A percentile compares a stretch with the other conserved stretches of the same genome.
Evolutionary conservation across 441 rosid species (phyloP).

Genomic region (Gossypium schwendimanii): DNA sequence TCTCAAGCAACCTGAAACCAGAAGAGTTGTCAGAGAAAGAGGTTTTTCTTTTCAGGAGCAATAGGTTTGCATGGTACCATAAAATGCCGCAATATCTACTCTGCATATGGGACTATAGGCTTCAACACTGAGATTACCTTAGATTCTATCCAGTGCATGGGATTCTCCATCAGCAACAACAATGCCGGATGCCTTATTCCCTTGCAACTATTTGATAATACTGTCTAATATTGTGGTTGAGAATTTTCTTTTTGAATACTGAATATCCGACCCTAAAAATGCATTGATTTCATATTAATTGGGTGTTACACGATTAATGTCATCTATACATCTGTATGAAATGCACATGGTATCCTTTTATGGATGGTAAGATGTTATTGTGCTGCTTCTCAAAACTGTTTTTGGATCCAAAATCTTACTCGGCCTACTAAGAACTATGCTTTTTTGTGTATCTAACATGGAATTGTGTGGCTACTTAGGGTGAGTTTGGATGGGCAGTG

Average conservation of each 20-base stretch:
- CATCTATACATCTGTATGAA: background rate
- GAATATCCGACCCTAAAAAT: background rate
- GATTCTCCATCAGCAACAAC: slow-evolving; percentile 16
- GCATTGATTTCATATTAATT: background rate
- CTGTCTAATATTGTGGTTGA: background rate
- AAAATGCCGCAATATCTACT: background rate
- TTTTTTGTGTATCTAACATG: background rate
- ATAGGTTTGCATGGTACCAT: slow-evolving; percentile 23
- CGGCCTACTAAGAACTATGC: background rate
- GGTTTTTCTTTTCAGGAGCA: slow-evolving; percentile 65
- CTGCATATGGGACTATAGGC: slow-evolving; percentile 2
- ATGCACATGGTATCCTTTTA: background rate
- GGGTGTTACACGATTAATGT: background rate
- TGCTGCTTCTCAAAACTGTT: background rate
- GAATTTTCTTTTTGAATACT: slow-evolving; percentile 9
- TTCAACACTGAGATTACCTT: slow-evolving; percentile 10
- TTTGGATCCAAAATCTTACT: background rate
- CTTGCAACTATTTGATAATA: background rate
- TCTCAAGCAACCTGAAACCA: slow-evolving; percentile 52
- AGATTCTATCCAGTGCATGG: slow-evolving; percentile 14
- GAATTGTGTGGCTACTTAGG: background rate
- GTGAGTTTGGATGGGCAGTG: no score
- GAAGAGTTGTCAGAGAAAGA: slow-evolving; percentile 57
- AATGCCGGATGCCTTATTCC: background rate
- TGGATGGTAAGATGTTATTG: background rate